These are phyloP conservation scores for Zarea fungicola DNA, from an alignment of 2,329 filamentous ascomycete species.

Conservation along the genomic window DNA sequence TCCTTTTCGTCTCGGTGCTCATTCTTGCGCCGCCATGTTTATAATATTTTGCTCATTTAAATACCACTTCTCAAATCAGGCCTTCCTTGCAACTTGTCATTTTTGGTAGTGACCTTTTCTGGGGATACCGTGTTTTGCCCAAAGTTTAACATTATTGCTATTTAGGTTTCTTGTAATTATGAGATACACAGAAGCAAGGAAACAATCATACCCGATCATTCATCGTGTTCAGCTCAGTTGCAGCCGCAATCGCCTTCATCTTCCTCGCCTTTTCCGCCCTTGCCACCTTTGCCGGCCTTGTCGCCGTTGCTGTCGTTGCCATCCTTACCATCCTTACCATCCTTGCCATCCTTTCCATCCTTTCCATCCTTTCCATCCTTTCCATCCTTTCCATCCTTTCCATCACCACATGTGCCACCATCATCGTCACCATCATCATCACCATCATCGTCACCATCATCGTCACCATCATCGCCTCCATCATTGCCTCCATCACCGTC, in stretches of 20 bases:
- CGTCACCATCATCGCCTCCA: background rate
- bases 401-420: background rate
- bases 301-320: background rate
- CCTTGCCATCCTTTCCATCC: background rate
- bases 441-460: background rate
- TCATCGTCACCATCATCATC: background rate
- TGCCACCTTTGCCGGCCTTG: background rate
- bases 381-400: background rate
- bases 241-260: constrained; percentile 12
- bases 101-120: too few species aligned
- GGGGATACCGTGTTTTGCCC: too few species aligned
- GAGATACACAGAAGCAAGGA: background rate
- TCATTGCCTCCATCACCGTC: background rate
- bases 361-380: background rate
- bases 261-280: background rate
- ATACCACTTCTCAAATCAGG: too few species aligned
- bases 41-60: too few species aligned
- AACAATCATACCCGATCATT: background rate
- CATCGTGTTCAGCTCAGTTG: constrained; percentile 2
- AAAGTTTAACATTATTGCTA: too few species aligned
- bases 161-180: background rate
- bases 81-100: too few species aligned
- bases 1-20: too few species aligned
- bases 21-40: too few species aligned
- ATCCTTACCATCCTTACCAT: background rate